Evolutionary conservation across 2,329 filamentous ascomycete species (phyloP).

Genomic region (Escovopsis sp.): DNA sequence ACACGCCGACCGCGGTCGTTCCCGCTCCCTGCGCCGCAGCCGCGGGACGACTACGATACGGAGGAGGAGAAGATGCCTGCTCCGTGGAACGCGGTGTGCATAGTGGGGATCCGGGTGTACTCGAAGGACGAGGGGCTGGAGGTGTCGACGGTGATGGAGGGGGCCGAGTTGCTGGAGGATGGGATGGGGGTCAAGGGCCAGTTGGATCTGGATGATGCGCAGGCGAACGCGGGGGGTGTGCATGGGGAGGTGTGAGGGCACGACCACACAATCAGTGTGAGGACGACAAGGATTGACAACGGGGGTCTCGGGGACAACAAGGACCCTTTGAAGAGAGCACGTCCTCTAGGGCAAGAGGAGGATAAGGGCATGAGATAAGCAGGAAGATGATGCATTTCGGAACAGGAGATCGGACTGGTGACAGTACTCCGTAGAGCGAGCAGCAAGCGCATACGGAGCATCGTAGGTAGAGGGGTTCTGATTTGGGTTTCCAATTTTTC

Average conservation of each 20-base stretch:
- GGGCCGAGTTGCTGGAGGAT: slow-evolving; percentile 34
- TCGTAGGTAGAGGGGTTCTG: too few relatives aligned
- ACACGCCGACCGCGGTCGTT: slow-evolving; percentile 31
- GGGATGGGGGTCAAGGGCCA: slow-evolving; percentile 43
- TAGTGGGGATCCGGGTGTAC: slow-evolving; percentile 46
- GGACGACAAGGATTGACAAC: too few relatives aligned
- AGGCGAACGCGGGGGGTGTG: slow-evolving; percentile 37
- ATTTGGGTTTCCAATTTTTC: too few relatives aligned
- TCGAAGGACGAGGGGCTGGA: slow-evolving; percentile 40
- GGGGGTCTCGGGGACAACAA: too few relatives aligned
- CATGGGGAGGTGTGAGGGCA: slow-evolving; percentile 9
- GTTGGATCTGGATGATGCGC: slow-evolving; percentile 40
- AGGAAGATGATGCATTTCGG: too few relatives aligned
- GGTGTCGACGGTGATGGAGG: slow-evolving; percentile 40
- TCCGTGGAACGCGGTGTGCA: slow-evolving; percentile 48
- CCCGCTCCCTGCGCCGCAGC: slow-evolving; percentile 18
- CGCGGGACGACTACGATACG: slow-evolving; percentile 29
- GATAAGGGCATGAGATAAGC: too few relatives aligned
- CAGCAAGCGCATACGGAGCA: too few relatives aligned
- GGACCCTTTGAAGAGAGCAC: too few relatives aligned
- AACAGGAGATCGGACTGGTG: too few relatives aligned
- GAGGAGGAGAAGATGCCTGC: slow-evolving; percentile 42
- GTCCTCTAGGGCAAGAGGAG: too few relatives aligned
- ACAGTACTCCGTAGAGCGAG: too few relatives aligned
- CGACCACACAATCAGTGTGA: too few relatives aligned